Percentiles rank a stretch among this genome's conserved stretches.
Conservation (phyloP, 129 eudicot genomes). For the Ambrosia trifida region DNA sequence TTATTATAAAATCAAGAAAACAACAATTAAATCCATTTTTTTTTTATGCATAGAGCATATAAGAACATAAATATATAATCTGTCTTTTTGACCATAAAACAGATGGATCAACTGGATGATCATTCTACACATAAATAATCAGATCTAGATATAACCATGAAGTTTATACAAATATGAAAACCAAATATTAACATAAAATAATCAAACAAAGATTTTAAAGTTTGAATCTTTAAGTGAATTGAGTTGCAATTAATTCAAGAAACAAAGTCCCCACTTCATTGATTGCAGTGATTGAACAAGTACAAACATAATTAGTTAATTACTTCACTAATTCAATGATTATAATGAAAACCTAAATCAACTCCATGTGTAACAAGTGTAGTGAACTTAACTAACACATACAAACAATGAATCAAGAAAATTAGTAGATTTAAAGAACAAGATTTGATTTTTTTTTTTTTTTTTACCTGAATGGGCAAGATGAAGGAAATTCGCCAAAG, state of each 20-base stretch:
- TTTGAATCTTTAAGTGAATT: constrained; percentile 27
- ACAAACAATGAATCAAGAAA: constrained; percentile 17
- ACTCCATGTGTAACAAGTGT: constrained; percentile 13
- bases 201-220: constrained; percentile 17
- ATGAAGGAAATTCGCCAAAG: constrained; percentile 17
- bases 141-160: constrained; percentile 17
- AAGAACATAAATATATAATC: background rate
- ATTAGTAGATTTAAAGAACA: constrained; percentile 13
- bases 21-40: background rate
- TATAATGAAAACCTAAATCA: background rate
- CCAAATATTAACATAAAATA: constrained; percentile 8
- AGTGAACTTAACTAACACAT: background rate
- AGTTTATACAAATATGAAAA: constrained; percentile 7
- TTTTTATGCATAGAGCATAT: background rate
- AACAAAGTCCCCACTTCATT: constrained; percentile 8
- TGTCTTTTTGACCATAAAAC: background rate
- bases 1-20: constrained; percentile 8
- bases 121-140: constrained; percentile 3
- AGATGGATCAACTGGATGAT: constrained; percentile 9
- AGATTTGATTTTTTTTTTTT: constrained; percentile 18
- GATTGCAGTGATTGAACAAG: constrained; percentile 25
- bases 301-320: constrained; percentile 6
- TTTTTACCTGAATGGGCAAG: constrained; percentile 24
- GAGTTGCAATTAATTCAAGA: constrained; percentile 21
- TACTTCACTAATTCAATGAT: background rate